These are phyloP conservation scores for Mucor irregularis DNA, from an alignment of 371 early-diverging fungal genomes.

Conservation along the genomic window DNA sequence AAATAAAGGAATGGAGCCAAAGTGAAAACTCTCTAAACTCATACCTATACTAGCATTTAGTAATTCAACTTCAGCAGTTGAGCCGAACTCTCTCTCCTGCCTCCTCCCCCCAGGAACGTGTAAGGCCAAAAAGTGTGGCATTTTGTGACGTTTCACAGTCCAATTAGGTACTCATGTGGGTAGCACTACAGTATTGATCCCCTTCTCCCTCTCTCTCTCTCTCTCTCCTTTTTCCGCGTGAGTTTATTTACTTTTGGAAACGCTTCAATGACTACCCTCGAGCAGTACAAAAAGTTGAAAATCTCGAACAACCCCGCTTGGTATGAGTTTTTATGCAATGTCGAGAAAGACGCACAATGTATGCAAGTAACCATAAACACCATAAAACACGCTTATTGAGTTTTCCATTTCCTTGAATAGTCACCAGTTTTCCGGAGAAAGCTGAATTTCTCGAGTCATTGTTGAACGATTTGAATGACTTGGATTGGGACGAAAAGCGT, in stretches of 20 bases:
- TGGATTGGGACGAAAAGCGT: constrained; percentile 14
- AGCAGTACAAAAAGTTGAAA: not conserved
- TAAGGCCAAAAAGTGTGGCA: too few relatives aligned
- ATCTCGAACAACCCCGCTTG: not conserved
- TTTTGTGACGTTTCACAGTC: too few relatives aligned
- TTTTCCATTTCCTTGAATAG: not conserved
- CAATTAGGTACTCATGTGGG: too few relatives aligned
- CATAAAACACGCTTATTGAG: not conserved
- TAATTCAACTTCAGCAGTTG: too few relatives aligned
- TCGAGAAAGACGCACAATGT: not conserved
- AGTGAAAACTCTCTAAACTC: too few relatives aligned
- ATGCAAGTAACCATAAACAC: not conserved
- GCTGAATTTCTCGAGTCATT: constrained; percentile 6
- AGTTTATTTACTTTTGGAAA: not conserved
- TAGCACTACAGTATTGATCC: too few relatives aligned
- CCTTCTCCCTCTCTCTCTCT: not conserved
- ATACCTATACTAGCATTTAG: too few relatives aligned
- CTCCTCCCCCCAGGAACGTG: too few relatives aligned
- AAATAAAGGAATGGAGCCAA: too few relatives aligned
- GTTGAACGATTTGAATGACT: constrained; percentile 13
- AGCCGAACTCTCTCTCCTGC: too few relatives aligned
- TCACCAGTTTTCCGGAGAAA: constrained; percentile 17
- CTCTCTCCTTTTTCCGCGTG: not conserved
- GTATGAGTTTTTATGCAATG: not conserved
- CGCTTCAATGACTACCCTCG: not conserved